phyloP scores from a whole-genome alignment of 106 monocot species.

The Gastrodia elata region DNA sequence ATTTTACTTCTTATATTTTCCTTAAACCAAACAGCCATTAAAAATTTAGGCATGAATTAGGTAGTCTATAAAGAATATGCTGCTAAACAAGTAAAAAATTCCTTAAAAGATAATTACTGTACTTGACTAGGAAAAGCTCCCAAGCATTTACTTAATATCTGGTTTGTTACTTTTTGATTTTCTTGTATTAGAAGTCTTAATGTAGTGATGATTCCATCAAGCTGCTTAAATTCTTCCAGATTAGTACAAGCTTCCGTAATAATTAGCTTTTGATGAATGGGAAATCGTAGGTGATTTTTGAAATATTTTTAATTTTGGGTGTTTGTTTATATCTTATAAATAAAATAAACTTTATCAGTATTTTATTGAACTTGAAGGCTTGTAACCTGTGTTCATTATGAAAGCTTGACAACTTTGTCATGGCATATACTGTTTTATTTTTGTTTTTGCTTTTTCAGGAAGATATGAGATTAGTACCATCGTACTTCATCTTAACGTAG shows the following conservation, averaged over 20 bases:
- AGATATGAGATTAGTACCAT: conserved; percentile 59
- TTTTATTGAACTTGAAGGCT: neutral
- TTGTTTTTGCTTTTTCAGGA: conserved; percentile 29
- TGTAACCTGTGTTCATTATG: neutral
- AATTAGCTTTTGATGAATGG: neutral
- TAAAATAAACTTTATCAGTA: neutral
- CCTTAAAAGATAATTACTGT: neutral
- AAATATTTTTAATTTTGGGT: neutral
- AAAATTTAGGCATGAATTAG: too few species aligned
- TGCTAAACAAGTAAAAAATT: too few species aligned
- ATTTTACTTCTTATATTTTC: too few species aligned
- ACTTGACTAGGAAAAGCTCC: neutral
- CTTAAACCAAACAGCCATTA: too few species aligned
- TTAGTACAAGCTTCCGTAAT: neutral
- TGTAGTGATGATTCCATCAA: neutral
- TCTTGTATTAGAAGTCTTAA: neutral
- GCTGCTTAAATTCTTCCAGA: neutral
- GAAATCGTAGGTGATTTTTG: neutral
- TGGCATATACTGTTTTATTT: neutral
- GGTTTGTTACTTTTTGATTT: neutral
- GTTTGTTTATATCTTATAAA: neutral
- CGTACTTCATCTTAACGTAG: conserved; percentile 24
- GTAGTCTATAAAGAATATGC: too few species aligned
- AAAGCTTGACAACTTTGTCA: conserved; percentile 3
- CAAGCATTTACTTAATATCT: neutral